These are phyloP conservation scores for Starmerella lactis-condensi DNA, from an alignment of 805 yeast species.

Conservation along the genomic window DNA sequence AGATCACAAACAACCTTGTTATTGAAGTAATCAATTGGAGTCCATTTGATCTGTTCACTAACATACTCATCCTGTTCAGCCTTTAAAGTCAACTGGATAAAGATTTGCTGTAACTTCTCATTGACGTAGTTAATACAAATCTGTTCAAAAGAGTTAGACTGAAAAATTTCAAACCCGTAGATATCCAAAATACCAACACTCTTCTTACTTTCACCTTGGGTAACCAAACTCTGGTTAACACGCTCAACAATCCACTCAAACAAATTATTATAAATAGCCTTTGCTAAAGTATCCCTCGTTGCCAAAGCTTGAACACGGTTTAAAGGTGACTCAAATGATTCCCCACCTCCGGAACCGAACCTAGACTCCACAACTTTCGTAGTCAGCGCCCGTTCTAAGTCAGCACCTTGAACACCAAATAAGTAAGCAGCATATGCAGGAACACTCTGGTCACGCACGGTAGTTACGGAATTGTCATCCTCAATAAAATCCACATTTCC, in stretches of 20 bases:
- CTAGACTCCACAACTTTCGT: slow-evolving; percentile 78
- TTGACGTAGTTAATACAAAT: slow-evolving; percentile 89
- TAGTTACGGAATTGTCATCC: slow-evolving; percentile 61
- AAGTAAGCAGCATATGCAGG: slow-evolving; percentile 86
- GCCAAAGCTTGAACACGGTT: slow-evolving; percentile 80
- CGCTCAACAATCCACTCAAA: slow-evolving; percentile 94
- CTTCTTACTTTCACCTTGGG: slow-evolving; percentile 33
- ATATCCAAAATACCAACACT: slow-evolving; percentile 80
- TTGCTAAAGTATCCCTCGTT: slow-evolving; percentile 85
- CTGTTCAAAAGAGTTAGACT: slow-evolving; percentile 87
- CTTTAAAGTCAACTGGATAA: slow-evolving; percentile 84
- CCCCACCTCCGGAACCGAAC: slow-evolving; percentile 79
- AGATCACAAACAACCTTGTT: slow-evolving; percentile 92
- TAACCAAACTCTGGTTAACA: slow-evolving; percentile 60
- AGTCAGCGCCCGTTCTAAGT: slow-evolving; percentile 46
- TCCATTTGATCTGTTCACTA: slow-evolving; percentile 89
- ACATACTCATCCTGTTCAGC: slow-evolving; percentile 97
- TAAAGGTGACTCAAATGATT: slow-evolving; percentile 84
- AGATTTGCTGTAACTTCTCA: slow-evolving; percentile 90
- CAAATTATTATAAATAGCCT: slow-evolving; percentile 76
- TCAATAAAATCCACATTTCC: slow-evolving; percentile 80
- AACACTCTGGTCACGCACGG: slow-evolving; percentile 69
- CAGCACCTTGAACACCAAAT: slow-evolving; percentile 54
- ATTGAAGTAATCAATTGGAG: slow-evolving; percentile 90
- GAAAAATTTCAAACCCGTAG: slow-evolving; percentile 91